Base-by-base conservation (phyloP, 257 asterid genomes). In the Scutellaria barbata region DNA sequence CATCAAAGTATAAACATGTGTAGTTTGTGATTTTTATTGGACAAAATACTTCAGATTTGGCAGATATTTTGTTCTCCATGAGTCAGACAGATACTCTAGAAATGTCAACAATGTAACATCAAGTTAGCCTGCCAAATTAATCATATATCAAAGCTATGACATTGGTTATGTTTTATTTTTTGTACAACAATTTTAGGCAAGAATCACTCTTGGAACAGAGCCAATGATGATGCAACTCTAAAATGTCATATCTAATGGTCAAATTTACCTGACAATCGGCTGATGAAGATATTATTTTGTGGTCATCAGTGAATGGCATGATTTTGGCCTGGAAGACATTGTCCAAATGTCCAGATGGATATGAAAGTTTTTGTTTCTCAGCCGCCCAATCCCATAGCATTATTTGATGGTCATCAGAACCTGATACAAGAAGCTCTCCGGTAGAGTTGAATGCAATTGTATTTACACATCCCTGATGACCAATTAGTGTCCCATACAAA, bases 361-460 rank as follows among this genome's bases (percentile, higher is more conserved):
- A 91, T 7, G 92, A 87, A 59, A 83, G 76, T 57, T 79, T 83
- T 33, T 80, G 79, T 73, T 81, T 81, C 69, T 74, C 57, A 3
- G 82, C 65, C 39, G 83, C 83, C 96, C 97, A 92, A 35, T 91
- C 89, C 97, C 97, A 91, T 22, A 89, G 81, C 76, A 77, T 89
- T 66, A 91, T 78, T 71, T 79, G 82, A 30, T 69, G 79, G 78
- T 89, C 96, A 83, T 91, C 95, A 41, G 96, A 85, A 68, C 97
- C 96, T 14, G 97, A 91, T 68, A 83, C 89, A 51, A 91, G 88
- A 72, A 81, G 62, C 56, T 89, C 93, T 8, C 97, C 97, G 1
- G 83, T 71, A 14, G 88, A 78, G 75, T 88, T 88, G 84, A 90
- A 90, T 48, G 84, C 86, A 53, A 90, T 61, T 4, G 97, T 82